A percentile compares a stretch with the other conserved stretches of the same genome.
phyloP scores from a whole-genome alignment of 257 asterid species.

The Leptodermis oblonga region DNA sequence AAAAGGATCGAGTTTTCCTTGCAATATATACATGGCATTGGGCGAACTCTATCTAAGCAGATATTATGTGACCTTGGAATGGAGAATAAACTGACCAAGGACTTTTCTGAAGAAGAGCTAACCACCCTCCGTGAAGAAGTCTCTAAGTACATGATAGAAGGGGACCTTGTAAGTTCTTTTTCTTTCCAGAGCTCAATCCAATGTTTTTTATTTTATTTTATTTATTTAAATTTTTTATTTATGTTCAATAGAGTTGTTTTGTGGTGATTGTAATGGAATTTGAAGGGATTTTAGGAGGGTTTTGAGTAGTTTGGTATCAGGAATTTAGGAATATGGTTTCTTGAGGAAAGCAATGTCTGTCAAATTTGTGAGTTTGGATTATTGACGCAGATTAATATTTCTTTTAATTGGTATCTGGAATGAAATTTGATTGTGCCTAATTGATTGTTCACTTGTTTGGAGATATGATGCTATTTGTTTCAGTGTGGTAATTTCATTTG shows the following conservation, averaged over 20 bases:
- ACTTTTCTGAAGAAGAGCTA: constrained; percentile 87
- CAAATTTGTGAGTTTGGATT: not conserved
- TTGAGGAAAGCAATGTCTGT: not conserved
- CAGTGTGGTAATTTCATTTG: not conserved
- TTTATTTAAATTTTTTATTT: too few species aligned
- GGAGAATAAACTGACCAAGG: constrained; percentile 77
- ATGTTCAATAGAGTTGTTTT: not conserved
- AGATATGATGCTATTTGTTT: not conserved
- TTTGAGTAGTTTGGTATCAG: not conserved
- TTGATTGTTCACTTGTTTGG: not conserved
- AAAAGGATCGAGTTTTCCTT: constrained; percentile 81
- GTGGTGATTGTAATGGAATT: not conserved
- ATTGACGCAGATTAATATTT: not conserved
- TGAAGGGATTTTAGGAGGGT: not conserved
- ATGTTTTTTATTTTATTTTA: not conserved
- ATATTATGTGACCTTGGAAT: constrained; percentile 61
- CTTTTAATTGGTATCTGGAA: not conserved
- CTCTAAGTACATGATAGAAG: constrained; percentile 88
- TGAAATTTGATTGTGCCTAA: not conserved
- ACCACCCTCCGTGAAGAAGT: constrained; percentile 88
- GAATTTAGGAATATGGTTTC: not conserved
- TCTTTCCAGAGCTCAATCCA: not conserved
- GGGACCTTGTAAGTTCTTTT: constrained; percentile 70
- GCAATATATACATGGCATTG: constrained; percentile 95
- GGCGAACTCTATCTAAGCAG: constrained; percentile 68